phyloP scores from a whole-genome alignment of 352 stramenopile species.

The Blastocystis sp. region DNA sequence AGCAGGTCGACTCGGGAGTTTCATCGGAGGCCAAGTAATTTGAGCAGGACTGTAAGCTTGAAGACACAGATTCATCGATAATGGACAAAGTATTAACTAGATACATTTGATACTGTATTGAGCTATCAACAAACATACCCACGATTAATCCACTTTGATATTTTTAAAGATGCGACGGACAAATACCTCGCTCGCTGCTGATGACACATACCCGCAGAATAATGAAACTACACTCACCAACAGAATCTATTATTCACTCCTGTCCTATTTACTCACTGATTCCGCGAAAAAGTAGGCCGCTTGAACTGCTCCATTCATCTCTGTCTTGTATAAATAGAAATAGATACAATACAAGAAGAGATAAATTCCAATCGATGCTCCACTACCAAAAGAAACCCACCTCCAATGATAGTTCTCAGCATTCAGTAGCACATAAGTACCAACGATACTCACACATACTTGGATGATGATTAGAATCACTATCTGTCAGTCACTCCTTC shows the following conservation, averaged over 20 bases:
- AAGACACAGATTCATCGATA: too few relatives aligned
- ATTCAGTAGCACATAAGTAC: conserved; percentile 97
- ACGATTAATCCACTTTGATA: conserved; percentile 86
- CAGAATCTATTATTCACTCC: conserved; percentile 87
- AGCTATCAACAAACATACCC: not conserved
- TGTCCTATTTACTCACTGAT: conserved; percentile 86
- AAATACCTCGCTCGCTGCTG: conserved; percentile 85
- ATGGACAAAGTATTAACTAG: too few relatives aligned
- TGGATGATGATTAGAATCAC: conserved; percentile 94
- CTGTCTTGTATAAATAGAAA: conserved; percentile 99
- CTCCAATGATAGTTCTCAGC: conserved; percentile 98
- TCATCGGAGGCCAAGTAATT: too few relatives aligned
- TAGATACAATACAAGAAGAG: conserved; percentile 98
- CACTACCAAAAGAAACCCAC: conserved; percentile 92
- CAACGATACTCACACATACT: conserved; percentile 95
- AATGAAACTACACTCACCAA: conserved; percentile 75
- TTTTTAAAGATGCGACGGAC: conserved; percentile 90
- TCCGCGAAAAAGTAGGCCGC: conserved; percentile 98
- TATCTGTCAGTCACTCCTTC: conserved; percentile 75
- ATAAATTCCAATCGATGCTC: conserved; percentile 88
- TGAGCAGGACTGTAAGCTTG: too few relatives aligned
- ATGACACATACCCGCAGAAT: conserved; percentile 69
- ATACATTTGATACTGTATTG: too few relatives aligned
- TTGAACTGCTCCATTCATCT: conserved; percentile 97
- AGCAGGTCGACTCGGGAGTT: too few relatives aligned